Evolutionary conservation across 495 filamentous ascomycete genomes (phyloP), one percentile per base, ranked within the genome.

Genomic region (Neohortaea acidophila): DNA sequence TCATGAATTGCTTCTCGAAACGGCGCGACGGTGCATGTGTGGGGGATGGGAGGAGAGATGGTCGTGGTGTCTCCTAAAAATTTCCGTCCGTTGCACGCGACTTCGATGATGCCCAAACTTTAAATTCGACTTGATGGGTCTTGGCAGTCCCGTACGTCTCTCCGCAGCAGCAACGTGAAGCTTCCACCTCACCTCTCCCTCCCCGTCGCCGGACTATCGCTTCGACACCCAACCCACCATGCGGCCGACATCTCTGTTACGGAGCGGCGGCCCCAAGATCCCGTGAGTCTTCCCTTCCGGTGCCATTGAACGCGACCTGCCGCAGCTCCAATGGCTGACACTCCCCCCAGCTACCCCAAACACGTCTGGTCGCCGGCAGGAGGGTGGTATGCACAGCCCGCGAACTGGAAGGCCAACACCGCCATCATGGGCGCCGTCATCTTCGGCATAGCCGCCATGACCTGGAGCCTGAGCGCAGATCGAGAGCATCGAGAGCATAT

Each of bases 351-450:
- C 38, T 39, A 42, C 21, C 33, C 39, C 24, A 41, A 43, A 21
- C 35, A 97, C 67, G 81, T 97, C 66, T 97, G 89, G 89, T 96
- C 89, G 54, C 89, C 89, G 43, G 70, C 89, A 41, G 89, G 89
- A 67, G 89, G 89, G 53, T 97, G 91, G 89, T 97, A 97, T 62
- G 63, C 77, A 21, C 87, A 84, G 58, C 89, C 89, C 8, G 65
- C 66, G 47, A 97, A 97, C 69, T 97, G 91, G 91, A 91, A 78
- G 60, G 57, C 64, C 26, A 97, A 97, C 64, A 97, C 89, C 7
- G 82, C 81, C n/a, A 66, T 93, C 40, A 75, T 84, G 64, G 67
- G 70, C 35, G 65, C 64, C 2, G 73, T 79, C 34, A 70, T 94
- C 32, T 48, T 84, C 49, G 78, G 81, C 34, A 72, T 94, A 50